A percentile compares a stretch with the other conserved stretches of the same genome.
Evolutionary conservation across 257 asterid species (phyloP).

Genomic region (Sherardia arvensis): DNA sequence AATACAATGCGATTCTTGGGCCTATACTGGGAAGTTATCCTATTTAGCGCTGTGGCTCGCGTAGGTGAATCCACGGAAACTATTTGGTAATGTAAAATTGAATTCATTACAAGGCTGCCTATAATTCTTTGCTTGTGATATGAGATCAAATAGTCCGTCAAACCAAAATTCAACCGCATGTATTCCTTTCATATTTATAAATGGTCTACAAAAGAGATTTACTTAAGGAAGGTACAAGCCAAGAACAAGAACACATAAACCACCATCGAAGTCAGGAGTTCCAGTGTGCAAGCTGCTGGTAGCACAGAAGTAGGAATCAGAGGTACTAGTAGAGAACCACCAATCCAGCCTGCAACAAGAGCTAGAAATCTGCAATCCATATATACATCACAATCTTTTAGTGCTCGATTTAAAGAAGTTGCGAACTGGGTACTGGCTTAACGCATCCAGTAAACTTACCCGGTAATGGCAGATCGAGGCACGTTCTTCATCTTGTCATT

Average conservation of each 20-base stretch:
- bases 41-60: no score
- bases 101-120: not conserved
- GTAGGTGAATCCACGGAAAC: no score
- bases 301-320: slow-evolving; percentile 57
- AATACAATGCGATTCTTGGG: no score
- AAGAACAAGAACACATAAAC: slow-evolving; percentile 62
- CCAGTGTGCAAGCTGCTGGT: slow-evolving; percentile 84
- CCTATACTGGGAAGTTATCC: no score
- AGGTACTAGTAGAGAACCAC: slow-evolving; percentile 72
- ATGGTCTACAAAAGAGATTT: slow-evolving; percentile 13
- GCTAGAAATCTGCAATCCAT: slow-evolving; percentile 64
- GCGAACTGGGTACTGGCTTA: not conserved
- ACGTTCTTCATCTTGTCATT: slow-evolving; percentile 89
- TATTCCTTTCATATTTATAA: not conserved
- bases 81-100: no score
- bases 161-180: not conserved
- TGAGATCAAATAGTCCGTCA: not conserved
- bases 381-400: not conserved
- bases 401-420: not conserved
- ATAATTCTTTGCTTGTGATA: not conserved
- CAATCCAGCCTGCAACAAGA: slow-evolving; percentile 77
- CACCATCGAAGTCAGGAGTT: slow-evolving; percentile 81
- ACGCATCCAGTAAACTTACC: slow-evolving; percentile 38
- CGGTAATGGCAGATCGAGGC: slow-evolving; percentile 71
- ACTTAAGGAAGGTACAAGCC: slow-evolving; percentile 84